Evolutionary conservation across 805 yeast species (phyloP), one percentile per base, ranked within the genome.

Genomic region (Spathaspora boniae): DNA sequence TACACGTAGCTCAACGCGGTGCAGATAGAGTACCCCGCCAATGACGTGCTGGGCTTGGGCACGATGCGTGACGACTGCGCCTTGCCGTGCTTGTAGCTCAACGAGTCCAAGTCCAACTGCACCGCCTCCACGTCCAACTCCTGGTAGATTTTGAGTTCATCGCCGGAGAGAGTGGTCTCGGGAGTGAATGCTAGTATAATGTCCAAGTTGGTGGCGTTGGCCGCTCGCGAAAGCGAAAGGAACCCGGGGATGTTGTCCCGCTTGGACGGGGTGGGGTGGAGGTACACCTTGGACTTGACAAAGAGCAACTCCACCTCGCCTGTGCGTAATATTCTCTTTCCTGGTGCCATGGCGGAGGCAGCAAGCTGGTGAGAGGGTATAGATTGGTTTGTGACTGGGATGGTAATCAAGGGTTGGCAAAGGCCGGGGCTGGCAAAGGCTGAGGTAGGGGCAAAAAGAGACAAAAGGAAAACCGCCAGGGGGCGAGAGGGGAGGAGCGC

Each of bases 211-310:
- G 76, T 48, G 6, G 73, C 58, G 30, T 65, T 58, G 11, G 59
- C 56, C 4, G 85, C 84, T 27, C 71, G 68, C 12, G 79, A 73
- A 11, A 93, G 66, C 5, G 83, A 67, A 25, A 93, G 54, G 48
- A 74, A 86, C 2, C 98, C 98, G 0, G 83, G 60, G 15, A 91
- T 66, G 53, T 91, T 89, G 51, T 91, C 96, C 34, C 68, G 68
- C 19, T 86, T 73, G 15, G 80, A 71, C 9, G 74, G 66, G 0
- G 93, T 76, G 3, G 95, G 94, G 57, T 93, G 98, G 3, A 89
- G 72, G 55, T 78, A 88, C 5, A 84, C 93, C 53, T 83, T 80
- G 2, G 87, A 73, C 51, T 82, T 83, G 20, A 62, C 72, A 46
- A 65, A 76, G 11, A 76, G 51, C 31, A 76, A 48, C 44, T 74